Conservation (phyloP, 2,329 filamentous ascomycete genomes). For the Exophiala lecanii-corni region DNA sequence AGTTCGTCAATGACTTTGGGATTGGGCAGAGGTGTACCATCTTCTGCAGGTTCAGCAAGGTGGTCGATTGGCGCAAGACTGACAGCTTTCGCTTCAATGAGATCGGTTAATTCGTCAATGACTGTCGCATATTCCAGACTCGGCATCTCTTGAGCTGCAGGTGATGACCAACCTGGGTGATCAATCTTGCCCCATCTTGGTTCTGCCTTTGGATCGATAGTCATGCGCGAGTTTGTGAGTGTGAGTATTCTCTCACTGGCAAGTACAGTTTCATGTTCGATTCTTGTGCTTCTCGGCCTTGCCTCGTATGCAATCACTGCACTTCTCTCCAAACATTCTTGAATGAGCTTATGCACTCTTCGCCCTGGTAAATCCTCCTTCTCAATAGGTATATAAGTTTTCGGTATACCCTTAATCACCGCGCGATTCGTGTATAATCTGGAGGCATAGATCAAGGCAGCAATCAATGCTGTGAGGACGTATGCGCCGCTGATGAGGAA, state of each 20-base stretch:
- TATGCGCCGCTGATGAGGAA: slow-evolving; percentile 76
- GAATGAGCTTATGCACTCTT: slow-evolving; percentile 70
- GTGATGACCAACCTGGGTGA: slow-evolving; percentile 85
- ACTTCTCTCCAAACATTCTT: slow-evolving; percentile 67
- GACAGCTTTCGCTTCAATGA: slow-evolving; percentile 91
- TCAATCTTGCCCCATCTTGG: slow-evolving; percentile 78
- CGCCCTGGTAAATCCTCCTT: slow-evolving; percentile 70
- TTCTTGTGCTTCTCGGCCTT: slow-evolving; percentile 57
- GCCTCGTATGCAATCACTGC: slow-evolving; percentile 76
- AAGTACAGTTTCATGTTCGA: slow-evolving; percentile 32
- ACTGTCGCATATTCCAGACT: slow-evolving; percentile 81
- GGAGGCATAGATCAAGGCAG: slow-evolving; percentile 71
- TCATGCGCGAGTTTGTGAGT: slow-evolving; percentile 20
- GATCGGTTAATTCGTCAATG: slow-evolving; percentile 75
- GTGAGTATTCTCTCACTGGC: slow-evolving; percentile 19
- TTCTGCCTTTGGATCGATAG: slow-evolving; percentile 25
- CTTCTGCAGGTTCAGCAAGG: slow-evolving; percentile 38
- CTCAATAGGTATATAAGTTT: slow-evolving; percentile 78
- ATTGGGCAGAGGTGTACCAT: slow-evolving; percentile 21
- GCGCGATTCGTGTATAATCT: slow-evolving; percentile 83
- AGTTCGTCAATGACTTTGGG: slow-evolving; percentile 63
- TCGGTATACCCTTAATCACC: slow-evolving; percentile 76
- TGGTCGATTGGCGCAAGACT: slow-evolving; percentile 66
- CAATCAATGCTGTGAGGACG: slow-evolving; percentile 64
- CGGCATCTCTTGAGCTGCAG: slow-evolving; percentile 66